Evolutionary conservation across 192 early-diverging fungal genomes (phyloP).

Genomic region (Mortierella claussenii): DNA sequence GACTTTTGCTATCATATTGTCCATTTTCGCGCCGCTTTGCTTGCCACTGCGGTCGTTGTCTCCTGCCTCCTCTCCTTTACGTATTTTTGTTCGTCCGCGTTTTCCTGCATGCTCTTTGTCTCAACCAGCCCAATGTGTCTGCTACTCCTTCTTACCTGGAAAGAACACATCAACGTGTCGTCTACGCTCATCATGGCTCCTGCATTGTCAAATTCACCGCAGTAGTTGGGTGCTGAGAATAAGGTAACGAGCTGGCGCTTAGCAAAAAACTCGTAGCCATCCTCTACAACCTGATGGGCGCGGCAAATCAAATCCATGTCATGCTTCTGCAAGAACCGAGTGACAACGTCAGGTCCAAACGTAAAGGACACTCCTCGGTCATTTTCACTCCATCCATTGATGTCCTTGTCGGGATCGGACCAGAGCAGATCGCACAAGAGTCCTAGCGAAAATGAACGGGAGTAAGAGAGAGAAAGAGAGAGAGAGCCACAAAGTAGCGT

Average conservation of each 20-base stretch:
- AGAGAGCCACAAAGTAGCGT: too few species aligned
- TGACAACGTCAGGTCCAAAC: conserved; percentile 95
- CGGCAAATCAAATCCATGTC: conserved; percentile 98
- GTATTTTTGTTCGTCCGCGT: neutral
- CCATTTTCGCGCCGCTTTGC: too few species aligned
- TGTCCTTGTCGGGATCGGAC: conserved; percentile 98
- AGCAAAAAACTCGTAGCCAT: conserved; percentile 99
- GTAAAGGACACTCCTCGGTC: conserved; percentile 96
- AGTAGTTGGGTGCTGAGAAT: conserved; percentile 97
- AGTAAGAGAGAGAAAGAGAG: neutral
- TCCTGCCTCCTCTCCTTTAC: neutral
- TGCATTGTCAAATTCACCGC: conserved; percentile 91
- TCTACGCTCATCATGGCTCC: conserved; percentile 93
- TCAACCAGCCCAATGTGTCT: too few species aligned
- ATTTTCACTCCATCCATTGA: conserved; percentile 96
- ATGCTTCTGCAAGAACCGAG: conserved; percentile 91
- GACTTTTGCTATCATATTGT: too few species aligned
- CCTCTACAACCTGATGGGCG: conserved; percentile 98
- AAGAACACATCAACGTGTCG: conserved; percentile 87
- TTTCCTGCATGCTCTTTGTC: too few species aligned
- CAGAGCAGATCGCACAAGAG: conserved; percentile 95
- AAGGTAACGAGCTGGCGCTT: conserved; percentile 95
- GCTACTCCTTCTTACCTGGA: conserved; percentile 68
- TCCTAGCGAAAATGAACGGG: conserved; percentile 31
- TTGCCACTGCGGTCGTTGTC: too few species aligned